Base-by-base conservation (phyloP, 768 basidiomycete species). In the Tylopilus rubrobrunneus region DNA sequence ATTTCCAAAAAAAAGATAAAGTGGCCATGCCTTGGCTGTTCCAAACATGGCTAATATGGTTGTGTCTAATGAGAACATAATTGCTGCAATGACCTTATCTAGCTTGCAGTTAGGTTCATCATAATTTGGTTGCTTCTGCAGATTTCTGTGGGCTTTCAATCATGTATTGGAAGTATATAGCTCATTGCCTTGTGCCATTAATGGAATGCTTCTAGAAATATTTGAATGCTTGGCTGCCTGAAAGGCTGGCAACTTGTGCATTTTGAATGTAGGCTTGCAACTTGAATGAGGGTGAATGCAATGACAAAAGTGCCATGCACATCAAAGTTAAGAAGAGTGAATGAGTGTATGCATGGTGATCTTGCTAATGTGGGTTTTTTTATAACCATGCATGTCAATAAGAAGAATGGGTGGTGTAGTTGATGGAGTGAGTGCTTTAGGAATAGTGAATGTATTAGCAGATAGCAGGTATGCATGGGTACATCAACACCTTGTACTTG, bases 351-450 rank as follows among this genome's bases (percentile, higher is more conserved):
- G 68, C 0, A 91, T 86, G 17, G 91, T 93, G 33, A 94, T 74
- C 50, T 79, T 74, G 17, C 95, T 92, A 54, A 98, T 80, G 71
- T 85, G 87, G 1, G 90, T 92, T 74, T 99, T 98, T 29, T 96
- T 96, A 1, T 92, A 89, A 12, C 97, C 97, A 17, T 95, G 89
- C 97, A 99, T 98, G 28, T 97, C 94, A 56, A 93, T 85, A 56
- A 97, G 72, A 54, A 96, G 71, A 58, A 94, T 80, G 5, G 87
- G 85, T 15, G 82, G 78, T 6, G 75, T 72, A 10, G 74, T 59
- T 40, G 74, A 68, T 1, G 71, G 55, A 0, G 59, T 48, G 34
- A 53, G 69, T 4, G 7, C 23, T 29, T 56, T 55, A n/a, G 40
- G 40, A n/a, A 40, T 23, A 2, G 48, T 34, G 25, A 74, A 75